Evolutionary conservation across 2,329 filamentous ascomycete species (phyloP).

Genomic region (Exophiala alcalophila): DNA sequence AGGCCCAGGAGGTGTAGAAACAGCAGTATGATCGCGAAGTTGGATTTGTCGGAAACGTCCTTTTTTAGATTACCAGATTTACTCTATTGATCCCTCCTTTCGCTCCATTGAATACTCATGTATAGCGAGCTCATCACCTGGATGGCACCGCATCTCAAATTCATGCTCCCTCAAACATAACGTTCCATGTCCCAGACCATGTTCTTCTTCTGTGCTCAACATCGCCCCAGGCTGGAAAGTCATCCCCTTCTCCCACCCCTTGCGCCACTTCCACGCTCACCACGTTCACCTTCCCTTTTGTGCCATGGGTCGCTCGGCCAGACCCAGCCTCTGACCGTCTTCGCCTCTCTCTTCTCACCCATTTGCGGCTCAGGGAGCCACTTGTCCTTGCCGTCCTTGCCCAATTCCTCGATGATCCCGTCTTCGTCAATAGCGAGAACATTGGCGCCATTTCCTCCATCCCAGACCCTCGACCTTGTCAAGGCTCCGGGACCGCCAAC

Average conservation of each 20-base stretch:
- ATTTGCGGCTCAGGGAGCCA: constrained; percentile 62
- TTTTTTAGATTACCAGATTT: constrained; percentile 12
- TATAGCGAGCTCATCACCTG: constrained; percentile 23
- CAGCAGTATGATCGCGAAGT: too few relatives aligned
- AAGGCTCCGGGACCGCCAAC: constrained; percentile 58
- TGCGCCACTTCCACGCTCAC: constrained; percentile 19
- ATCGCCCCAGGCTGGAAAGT: background rate
- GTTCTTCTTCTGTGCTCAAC: constrained; percentile 2
- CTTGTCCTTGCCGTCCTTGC: constrained; percentile 51
- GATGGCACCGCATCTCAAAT: constrained; percentile 17
- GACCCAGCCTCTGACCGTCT: constrained; percentile 60
- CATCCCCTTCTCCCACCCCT: constrained; percentile 19
- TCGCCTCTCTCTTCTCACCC: constrained; percentile 60
- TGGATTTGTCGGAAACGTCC: too few relatives aligned
- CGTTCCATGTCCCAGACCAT: background rate
- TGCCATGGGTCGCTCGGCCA: constrained; percentile 60
- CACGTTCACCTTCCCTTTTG: constrained; percentile 51
- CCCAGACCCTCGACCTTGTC: constrained; percentile 53
- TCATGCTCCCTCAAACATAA: background rate
- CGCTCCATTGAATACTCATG: too few relatives aligned
- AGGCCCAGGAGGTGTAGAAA: too few relatives aligned
- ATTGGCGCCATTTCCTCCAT: constrained; percentile 22
- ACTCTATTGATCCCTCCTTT: too few relatives aligned
- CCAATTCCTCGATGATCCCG: constrained; percentile 27
- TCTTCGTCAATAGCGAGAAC: constrained; percentile 23